Conservation (phyloP, 1,139 yeast genomes). For the Scheffersomyces titani region DNA sequence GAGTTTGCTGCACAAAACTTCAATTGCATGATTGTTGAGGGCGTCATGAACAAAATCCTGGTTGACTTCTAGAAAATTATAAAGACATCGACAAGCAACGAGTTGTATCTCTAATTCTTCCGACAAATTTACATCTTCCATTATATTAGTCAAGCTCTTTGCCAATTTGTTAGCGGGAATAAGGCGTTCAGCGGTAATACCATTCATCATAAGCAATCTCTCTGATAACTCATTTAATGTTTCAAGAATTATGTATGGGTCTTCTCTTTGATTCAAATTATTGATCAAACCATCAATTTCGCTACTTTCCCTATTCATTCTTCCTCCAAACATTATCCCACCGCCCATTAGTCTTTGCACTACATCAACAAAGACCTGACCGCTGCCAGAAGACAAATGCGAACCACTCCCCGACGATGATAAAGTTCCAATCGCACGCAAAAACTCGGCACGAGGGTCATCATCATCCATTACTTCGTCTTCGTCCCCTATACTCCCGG, state of each 20-base stretch:
- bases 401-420: slow-evolving; percentile 11
- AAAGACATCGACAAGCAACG: slow-evolving; percentile 82
- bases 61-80: slow-evolving; percentile 78
- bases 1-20: slow-evolving; percentile 65
- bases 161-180: slow-evolving; percentile 66
- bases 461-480: slow-evolving; percentile 18
- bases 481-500: slow-evolving; percentile 1
- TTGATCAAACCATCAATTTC: slow-evolving; percentile 44
- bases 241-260: slow-evolving; percentile 52
- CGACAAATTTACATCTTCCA: slow-evolving; percentile 58
- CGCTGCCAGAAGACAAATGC: not conserved
- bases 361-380: slow-evolving; percentile 34
- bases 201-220: slow-evolving; percentile 67
- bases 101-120: slow-evolving; percentile 79
- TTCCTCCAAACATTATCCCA: slow-evolving; percentile 34
- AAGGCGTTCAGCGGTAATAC: slow-evolving; percentile 58
- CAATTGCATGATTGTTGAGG: slow-evolving; percentile 67
- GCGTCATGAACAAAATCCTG: slow-evolving; percentile 67
- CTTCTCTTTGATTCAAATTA: slow-evolving; percentile 46
- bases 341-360: slow-evolving; percentile 40
- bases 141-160: slow-evolving; percentile 54
- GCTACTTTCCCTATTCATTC: slow-evolving; percentile 18
- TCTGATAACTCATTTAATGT: slow-evolving; percentile 65
- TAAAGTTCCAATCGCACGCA: slow-evolving; percentile 28
- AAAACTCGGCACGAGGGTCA: slow-evolving; percentile 28